Evolutionary conservation across 2,329 filamentous ascomycete genomes (phyloP), one percentile per base, ranked within the genome.

Genomic region (Calonectria pseudoturangicola): DNA sequence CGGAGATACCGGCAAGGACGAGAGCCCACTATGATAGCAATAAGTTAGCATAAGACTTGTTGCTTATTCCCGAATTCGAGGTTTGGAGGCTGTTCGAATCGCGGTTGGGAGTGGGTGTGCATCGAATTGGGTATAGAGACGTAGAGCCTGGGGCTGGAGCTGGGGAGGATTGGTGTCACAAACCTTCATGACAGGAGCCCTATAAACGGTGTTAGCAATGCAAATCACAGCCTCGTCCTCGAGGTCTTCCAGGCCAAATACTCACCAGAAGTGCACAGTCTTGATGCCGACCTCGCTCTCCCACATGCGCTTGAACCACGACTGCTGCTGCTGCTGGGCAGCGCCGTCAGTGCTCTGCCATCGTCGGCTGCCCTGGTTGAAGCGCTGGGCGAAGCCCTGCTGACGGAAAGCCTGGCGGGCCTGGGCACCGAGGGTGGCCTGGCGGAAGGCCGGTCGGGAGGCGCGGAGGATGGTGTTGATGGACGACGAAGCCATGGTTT

Each of bases 241-340:
- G 43, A 8, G 8, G 43, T 33, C 30, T 13, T 12, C 54, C 6
- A 18, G 48, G 30, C 10, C 16, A n/a, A 28, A n/a, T 36, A 60
- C 78, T 76, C 41, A 96, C 96, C 97, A 99, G 88, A 99, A 99
- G 86, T 99, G 97, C 81, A 99, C 97, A 74, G 97, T 99, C 93
- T 95, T 95, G 79, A 96, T 79, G 65, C 94, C 94, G 76, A 96
- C 86, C 75, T 94, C 93, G 84, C 93, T 95, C 85, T 95, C 92
- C 93, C 93, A 95, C 89, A 97, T 91, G 85, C 92, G 92, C 88
- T 93, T 92, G 84, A 97, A 92, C 88, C 89, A 92, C 62, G 71
- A 50, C 77, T 86, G 80, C 71, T 85, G 83, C 72, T 84, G 83
- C 78, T 80, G 86, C 83, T 77, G 86, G 65, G 83, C 84, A 65